phyloP scores from a whole-genome alignment of 805 yeast species.

The Priceomyces melissophilus region DNA sequence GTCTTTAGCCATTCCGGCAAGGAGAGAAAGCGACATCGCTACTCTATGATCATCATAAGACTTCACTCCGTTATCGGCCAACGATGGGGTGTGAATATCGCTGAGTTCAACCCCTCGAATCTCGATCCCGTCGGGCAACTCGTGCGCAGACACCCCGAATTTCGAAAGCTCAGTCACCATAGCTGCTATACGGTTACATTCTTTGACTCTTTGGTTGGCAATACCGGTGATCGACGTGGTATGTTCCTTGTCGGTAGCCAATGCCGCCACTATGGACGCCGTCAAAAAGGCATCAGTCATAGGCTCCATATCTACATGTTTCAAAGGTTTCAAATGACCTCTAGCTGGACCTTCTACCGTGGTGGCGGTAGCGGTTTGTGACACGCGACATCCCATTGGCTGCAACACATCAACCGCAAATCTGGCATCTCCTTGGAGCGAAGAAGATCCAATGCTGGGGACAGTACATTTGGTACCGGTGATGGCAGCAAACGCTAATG shows the following conservation, averaged over 20 bases:
- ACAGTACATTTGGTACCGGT: conserved; percentile 90
- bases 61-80: conserved; percentile 54
- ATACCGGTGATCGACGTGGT: conserved; percentile 87
- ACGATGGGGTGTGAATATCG: conserved; percentile 52
- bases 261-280: conserved; percentile 96
- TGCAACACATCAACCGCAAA: conserved; percentile 89
- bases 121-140: conserved; percentile 89
- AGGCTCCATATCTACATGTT: conserved; percentile 93
- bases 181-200: conserved; percentile 93
- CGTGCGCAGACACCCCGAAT: conserved; percentile 83
- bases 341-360: conserved; percentile 86
- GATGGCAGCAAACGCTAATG: conserved; percentile 94
- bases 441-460: conserved; percentile 89
- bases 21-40: conserved; percentile 92
- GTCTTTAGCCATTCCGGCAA: conserved; percentile 66
- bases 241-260: conserved; percentile 49
- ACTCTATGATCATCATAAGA: conserved; percentile 96
- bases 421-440: conserved; percentile 95
- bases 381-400: conserved; percentile 94
- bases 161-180: conserved; percentile 87
- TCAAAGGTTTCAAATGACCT: conserved; percentile 66
- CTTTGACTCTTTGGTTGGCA: conserved; percentile 97
- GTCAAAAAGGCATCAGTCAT: conserved; percentile 99
- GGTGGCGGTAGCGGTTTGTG: conserved; percentile 79
- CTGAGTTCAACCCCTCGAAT: conserved; percentile 64